Conservation (phyloP, 352 stramenopile species). For the Pythium angustatum region DNA sequence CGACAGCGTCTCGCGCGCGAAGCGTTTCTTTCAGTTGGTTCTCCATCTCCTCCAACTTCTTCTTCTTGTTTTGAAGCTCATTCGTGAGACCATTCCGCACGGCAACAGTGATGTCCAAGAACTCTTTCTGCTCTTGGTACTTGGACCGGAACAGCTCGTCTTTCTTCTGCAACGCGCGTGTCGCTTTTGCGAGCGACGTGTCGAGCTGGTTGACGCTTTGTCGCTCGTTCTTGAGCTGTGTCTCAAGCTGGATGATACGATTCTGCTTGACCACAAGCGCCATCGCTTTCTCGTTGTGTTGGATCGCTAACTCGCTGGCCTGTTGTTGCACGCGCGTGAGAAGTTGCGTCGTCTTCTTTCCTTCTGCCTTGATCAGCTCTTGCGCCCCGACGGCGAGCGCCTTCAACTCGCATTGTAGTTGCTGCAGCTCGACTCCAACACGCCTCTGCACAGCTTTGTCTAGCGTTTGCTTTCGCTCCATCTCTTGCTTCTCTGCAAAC, state of each 20-base stretch:
- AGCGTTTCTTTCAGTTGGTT: constrained; percentile 21
- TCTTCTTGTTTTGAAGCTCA: constrained; percentile 54
- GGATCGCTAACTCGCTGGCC: constrained; percentile 45
- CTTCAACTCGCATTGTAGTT: constrained; percentile 21
- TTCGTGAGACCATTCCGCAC: constrained; percentile 55
- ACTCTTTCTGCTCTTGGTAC: constrained; percentile 56
- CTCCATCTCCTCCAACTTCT: constrained; percentile 47
- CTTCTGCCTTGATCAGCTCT: constrained; percentile 26
- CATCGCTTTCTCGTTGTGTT: constrained; percentile 48
- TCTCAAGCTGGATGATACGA: constrained; percentile 55
- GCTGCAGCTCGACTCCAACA: constrained; percentile 20
- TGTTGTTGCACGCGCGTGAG: constrained; percentile 41
- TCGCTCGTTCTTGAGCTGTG: constrained; percentile 53
- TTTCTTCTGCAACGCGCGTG: constrained; percentile 38
- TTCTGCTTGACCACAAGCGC: constrained; percentile 49
- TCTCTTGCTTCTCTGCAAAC: neutral
- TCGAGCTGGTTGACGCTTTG: constrained; percentile 53
- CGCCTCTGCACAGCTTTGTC: neutral
- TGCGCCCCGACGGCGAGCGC: constrained; percentile 17
- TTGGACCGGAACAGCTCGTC: constrained; percentile 34
- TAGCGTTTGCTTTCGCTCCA: neutral
- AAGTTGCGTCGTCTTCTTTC: constrained; percentile 37
- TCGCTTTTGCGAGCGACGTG: constrained; percentile 38
- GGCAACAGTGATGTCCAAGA: constrained; percentile 59
- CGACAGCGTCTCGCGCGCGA: constrained; percentile 25